These are phyloP conservation scores for Russula earlei DNA, from an alignment of 768 basidiomycete genomes.

Conservation along the genomic window DNA sequence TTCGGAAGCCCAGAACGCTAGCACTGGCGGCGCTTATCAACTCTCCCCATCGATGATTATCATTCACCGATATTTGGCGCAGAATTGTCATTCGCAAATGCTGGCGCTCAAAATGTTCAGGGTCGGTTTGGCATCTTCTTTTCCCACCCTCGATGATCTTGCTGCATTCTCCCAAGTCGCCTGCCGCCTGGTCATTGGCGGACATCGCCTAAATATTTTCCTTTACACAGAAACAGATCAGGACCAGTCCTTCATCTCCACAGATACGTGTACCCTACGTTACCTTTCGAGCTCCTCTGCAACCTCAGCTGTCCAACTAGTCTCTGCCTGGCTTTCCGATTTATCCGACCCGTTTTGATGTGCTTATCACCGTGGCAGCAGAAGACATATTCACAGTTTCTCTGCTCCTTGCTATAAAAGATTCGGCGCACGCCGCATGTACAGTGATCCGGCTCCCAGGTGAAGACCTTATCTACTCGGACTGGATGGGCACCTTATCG, in stretches of 20 bases:
- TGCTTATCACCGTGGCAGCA: conserved; percentile 10
- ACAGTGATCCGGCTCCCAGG: conserved; percentile 38
- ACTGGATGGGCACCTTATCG: conserved; percentile 56
- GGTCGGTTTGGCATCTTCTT: conserved; percentile 14
- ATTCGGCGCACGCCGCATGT: conserved; percentile 13
- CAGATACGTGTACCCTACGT: conserved; percentile 7
- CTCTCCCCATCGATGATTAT: background rate
- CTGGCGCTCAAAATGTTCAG: background rate
- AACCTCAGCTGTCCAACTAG: background rate
- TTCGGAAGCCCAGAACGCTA: background rate
- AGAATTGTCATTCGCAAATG: background rate
- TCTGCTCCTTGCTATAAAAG: background rate
- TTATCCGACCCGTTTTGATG: conserved; percentile 19
- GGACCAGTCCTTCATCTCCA: conserved; percentile 2
- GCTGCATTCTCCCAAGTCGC: conserved; percentile 13
- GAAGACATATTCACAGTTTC: conserved; percentile 3
- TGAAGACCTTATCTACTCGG: conserved; percentile 39
- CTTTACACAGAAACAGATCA: conserved; percentile 7
- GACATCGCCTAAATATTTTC: conserved; percentile 15
- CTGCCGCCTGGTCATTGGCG: conserved; percentile 10
- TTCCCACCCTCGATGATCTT: conserved; percentile 13
- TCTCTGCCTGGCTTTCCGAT: conserved; percentile 18
- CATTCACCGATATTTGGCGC: background rate
- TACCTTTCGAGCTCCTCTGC: conserved; percentile 1
- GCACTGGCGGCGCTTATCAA: conserved; percentile 1